Evolutionary conservation across 192 early-diverging fungal species (phyloP), one percentile per base, ranked within the genome.

Genomic region (Lunasporangiospora selenospora): DNA sequence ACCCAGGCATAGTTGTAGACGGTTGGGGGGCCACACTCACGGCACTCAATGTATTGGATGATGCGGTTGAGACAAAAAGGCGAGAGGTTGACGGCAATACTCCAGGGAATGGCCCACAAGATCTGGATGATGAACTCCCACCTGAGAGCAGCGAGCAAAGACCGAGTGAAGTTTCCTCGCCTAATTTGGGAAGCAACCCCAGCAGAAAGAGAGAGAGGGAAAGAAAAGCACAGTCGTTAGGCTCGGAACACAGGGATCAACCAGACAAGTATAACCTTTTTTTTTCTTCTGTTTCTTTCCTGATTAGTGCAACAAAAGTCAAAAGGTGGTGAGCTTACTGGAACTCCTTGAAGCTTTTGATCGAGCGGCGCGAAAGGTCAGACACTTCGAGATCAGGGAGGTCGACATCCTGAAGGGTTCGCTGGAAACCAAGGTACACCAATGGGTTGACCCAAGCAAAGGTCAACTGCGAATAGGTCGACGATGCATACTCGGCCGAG

Each of bases 331-430:
- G n/a, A 31, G 40, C 69, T 58, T 63, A 73, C 69, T 55, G 46
- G 27, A 63, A 59, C 13, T 45, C 26, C 30, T 58, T 63, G 55
- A 58, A 73, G 3, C 53, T 58, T 23, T 57, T 58, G 30, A 73
- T 58, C 5, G 69, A 63, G 37, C 40, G 33, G 7, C 26, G 30
- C 29, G 60, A 58, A 37, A 62, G 65, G 34, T 91, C 86, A 4
- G 55, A 31, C 13, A 64, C 32, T 41, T 77, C 65, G 24, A 94
- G 73, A 4, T 78, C 63, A 49, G 81, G 83, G 31, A 94, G 52
- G 36, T 94, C 88, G 31, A 75, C 52, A 13, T 80, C 73, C n/a
- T 81, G 78, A 15, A 94, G 79, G n/a, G 79, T 78, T 29, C 81
- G 62, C 42, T 42, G 62, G 29, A 75, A 76, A 10, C 92, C 90